Evolutionary conservation across 148 eudicot species (phyloP), one percentile per base, ranked within the genome.

Genomic region (Cornus florida): DNA sequence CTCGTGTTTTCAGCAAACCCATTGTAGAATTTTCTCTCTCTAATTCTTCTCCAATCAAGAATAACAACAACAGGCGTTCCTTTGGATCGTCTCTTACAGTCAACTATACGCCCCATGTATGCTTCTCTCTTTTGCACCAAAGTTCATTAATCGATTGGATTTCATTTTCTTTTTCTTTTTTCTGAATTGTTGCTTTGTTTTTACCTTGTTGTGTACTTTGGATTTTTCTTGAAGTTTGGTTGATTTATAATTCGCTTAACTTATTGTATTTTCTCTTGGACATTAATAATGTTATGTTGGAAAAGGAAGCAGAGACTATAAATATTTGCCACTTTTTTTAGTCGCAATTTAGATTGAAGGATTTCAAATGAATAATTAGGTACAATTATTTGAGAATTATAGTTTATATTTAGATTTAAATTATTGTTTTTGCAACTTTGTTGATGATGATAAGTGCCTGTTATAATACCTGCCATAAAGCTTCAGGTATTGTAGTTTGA

Each of bases 41-140:
- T n/a, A 73, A 6, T 20, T 57, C 24, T 4, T 10, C 76, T 74
- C 67, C 76, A 0, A 32, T 74, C 46, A 74, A 11, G 28, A 28
- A 28, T 17, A 32, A 10, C 41, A 0, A 24, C 28, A 23, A 17
- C 69, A 64, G n/a, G 69, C 78, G 70, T 39, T 23, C 70, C 1
- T 65, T 75, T 41, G 7, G 35, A 16, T 41, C 70, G 19, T 41
- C 70, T 39, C 22, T 75, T 48, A 22, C 78, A 62, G 56, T 75
- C 35, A 50, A 14, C 31, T 65, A 70, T 39, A 23, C 57, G 11
- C 20, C 20, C 57, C 69, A 75, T 22, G 78, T 75, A 75, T n/a
- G 43, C 24, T 64, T 75, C 70, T 62, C 35, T 38, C 77, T 38
- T 43, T 5, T 53, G 59, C 59, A 0, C 59, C 12, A 12, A 12